Evolutionary conservation across 768 basidiomycete genomes (phyloP).

Genomic region (Macrocybe gigantea): DNA sequence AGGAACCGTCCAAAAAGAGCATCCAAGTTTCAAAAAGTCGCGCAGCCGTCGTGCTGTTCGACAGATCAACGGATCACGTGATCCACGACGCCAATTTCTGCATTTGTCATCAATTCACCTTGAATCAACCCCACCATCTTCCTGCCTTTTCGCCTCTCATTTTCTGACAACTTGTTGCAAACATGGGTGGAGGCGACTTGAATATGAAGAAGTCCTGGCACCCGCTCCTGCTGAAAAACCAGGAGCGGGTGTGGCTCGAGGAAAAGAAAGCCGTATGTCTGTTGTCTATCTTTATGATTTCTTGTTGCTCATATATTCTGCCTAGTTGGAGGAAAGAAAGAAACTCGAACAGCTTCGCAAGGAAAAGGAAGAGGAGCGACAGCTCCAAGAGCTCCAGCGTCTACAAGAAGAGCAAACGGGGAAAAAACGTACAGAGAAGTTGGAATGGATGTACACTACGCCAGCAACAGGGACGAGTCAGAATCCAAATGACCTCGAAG

Average conservation of each 20-base stretch:
- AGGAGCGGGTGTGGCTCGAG: constrained; percentile 99
- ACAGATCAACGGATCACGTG: not conserved
- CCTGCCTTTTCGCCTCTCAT: constrained; percentile 2
- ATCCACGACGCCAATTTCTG: constrained; percentile 6
- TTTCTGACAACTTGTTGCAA: constrained; percentile 29
- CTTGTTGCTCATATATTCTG: constrained; percentile 9
- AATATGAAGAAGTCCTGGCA: constrained; percentile 99
- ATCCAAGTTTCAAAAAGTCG: not conserved
- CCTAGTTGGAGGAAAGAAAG: constrained; percentile 95
- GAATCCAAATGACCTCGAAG: constrained; percentile 90
- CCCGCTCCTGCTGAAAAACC: constrained; percentile 95
- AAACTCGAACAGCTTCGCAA: constrained; percentile 95
- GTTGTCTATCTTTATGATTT: not conserved
- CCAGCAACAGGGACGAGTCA: constrained; percentile 86
- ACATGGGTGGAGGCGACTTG: constrained; percentile 97
- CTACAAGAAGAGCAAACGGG: constrained; percentile 95
- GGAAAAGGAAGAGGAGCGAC: constrained; percentile 96
- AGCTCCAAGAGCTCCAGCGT: constrained; percentile 92
- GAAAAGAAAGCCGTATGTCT: constrained; percentile 88
- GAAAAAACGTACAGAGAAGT: constrained; percentile 86
- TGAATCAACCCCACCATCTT: not conserved
- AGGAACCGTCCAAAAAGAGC: not conserved
- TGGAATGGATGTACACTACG: constrained; percentile 99
- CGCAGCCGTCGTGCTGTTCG: not conserved
- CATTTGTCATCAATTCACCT: too few relatives aligned